Conservation (phyloP, 73 alveolate genomes). For the Paramecium biaurelia region DNA sequence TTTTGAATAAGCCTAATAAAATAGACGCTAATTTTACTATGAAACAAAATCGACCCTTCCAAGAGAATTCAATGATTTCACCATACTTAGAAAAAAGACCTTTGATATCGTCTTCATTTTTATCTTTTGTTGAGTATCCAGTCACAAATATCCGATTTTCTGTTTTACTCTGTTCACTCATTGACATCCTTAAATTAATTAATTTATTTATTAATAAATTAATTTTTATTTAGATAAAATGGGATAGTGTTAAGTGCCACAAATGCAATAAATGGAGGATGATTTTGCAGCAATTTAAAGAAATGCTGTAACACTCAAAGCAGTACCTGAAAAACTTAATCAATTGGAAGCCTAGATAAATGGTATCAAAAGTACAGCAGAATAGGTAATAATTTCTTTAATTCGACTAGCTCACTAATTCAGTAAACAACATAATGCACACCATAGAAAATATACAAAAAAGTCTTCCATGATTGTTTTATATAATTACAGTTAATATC, state of each 20-base stretch:
- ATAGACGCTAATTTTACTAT: neutral
- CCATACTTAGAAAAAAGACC: neutral
- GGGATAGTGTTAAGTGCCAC: neutral
- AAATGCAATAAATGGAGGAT: neutral
- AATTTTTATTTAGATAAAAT: neutral
- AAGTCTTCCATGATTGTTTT: neutral
- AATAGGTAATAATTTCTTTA: neutral
- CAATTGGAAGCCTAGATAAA: neutral
- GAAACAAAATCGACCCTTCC: conserved; percentile 46
- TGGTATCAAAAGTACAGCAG: neutral
- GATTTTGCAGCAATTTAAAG: neutral
- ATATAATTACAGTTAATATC: neutral
- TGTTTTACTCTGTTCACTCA: neutral
- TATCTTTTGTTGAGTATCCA: neutral
- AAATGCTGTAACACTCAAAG: neutral
- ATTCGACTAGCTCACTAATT: neutral
- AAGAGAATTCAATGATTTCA: neutral
- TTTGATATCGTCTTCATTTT: neutral
- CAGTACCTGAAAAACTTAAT: neutral
- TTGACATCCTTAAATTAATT: neutral
- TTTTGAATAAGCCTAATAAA: conserved; percentile 1
- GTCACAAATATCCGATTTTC: neutral
- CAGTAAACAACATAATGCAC: neutral
- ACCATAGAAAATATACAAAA: neutral
- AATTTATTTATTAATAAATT: neutral